Conservation (phyloP, 768 basidiomycete genomes). For the Lentinula detonsa region DNA sequence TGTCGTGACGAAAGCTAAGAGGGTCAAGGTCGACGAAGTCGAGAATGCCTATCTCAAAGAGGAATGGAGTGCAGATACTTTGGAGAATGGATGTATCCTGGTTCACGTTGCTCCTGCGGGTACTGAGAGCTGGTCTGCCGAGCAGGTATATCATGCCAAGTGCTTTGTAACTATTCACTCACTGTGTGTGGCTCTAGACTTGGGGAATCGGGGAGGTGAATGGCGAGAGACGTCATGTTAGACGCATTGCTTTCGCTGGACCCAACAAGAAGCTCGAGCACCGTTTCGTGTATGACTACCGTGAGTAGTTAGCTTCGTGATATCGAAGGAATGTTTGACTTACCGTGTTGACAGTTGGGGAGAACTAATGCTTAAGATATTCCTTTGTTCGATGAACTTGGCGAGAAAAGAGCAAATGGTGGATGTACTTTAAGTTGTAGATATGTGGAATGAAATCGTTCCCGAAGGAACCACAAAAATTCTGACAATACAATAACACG, state of each 20-base stretch:
- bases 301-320: background rate
- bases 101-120: constrained; percentile 23
- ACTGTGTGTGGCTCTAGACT: background rate
- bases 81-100: constrained; percentile 33
- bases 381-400: no score
- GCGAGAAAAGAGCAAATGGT: no score
- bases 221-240: constrained; percentile 2
- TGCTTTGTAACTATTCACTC: background rate
- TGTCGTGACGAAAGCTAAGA: constrained; percentile 47
- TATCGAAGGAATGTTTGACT: no score
- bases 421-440: no score
- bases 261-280: background rate
- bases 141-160: constrained; percentile 9
- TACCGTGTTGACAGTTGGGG: no score
- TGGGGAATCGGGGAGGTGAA: constrained; percentile 10
- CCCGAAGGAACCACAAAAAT: no score
- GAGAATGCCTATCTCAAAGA: constrained; percentile 36
- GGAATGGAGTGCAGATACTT: constrained; percentile 34
- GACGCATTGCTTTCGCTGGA: constrained; percentile 5
- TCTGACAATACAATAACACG: no score
- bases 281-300: constrained; percentile 11
- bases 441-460: no score
- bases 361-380: no score
- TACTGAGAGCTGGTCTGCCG: constrained; percentile 37
- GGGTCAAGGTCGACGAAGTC: constrained; percentile 41